phyloP scores from a whole-genome alignment of 2,329 filamentous ascomycete species.

The Pseudopithomyces chartarum region DNA sequence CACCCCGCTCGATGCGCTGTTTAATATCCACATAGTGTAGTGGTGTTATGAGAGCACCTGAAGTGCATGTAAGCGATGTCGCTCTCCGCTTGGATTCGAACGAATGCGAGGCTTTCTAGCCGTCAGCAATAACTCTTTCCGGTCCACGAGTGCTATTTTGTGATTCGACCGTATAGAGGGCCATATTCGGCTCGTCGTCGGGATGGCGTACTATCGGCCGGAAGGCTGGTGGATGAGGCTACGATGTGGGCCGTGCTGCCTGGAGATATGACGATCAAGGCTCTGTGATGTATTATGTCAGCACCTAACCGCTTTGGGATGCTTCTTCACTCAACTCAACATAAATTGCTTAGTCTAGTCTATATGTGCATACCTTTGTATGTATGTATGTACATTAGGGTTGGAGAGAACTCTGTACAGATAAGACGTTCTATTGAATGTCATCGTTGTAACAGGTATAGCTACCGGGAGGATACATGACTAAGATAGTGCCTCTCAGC shows the following conservation, averaged over 20 bases:
- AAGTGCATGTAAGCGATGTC: not conserved
- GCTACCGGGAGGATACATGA: too few species aligned
- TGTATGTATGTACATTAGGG: too few species aligned
- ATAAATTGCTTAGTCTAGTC: too few species aligned
- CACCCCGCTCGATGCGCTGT: not conserved
- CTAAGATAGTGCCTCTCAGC: too few species aligned
- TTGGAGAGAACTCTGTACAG: too few species aligned
- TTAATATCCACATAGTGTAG: not conserved
- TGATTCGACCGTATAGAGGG: not conserved
- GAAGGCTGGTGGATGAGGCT: not conserved
- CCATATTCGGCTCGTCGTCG: not conserved
- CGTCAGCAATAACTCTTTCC: not conserved
- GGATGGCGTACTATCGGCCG: not conserved
- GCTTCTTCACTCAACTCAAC: not conserved
- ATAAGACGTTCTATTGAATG: too few species aligned
- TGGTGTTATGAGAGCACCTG: not conserved
- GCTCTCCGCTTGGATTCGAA: not conserved
- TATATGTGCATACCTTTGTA: too few species aligned
- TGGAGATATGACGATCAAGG: not conserved
- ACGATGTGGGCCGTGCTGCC: not conserved
- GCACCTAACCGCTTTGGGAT: not conserved
- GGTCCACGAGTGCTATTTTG: not conserved
- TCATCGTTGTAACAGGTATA: too few species aligned
- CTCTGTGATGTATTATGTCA: not conserved
- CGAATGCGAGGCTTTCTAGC: not conserved